Conservation (phyloP, 2,329 filamentous ascomycete species). For the Microsporum audouinii region DNA sequence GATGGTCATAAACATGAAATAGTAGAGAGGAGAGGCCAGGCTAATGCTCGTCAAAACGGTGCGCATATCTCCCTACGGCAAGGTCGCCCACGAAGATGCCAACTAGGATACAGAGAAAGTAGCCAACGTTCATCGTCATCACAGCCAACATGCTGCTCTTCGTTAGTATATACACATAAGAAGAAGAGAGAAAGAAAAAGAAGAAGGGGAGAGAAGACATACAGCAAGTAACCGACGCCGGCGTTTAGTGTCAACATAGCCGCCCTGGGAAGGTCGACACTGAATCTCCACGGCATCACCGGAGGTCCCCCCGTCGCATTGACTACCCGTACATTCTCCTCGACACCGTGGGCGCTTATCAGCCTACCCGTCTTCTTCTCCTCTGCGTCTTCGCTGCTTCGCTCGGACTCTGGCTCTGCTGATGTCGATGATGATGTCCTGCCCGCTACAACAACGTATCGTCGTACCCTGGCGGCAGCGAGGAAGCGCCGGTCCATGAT, state of each 20-base stretch:
- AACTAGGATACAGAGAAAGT: slow-evolving; percentile 67
- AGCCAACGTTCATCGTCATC: slow-evolving; percentile 81
- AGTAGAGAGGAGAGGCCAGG: neutral
- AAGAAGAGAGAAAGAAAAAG: neutral
- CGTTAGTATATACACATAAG: slow-evolving; percentile 11
- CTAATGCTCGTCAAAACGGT: slow-evolving; percentile 39
- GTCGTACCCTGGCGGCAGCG: slow-evolving; percentile 58
- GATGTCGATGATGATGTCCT: slow-evolving; percentile 33
- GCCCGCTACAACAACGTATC: slow-evolving; percentile 64
- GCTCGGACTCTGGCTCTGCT: slow-evolving; percentile 39
- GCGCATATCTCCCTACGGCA: slow-evolving; percentile 58
- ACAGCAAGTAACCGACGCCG: slow-evolving; percentile 80
- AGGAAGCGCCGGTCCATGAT: slow-evolving; percentile 53
- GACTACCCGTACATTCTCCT: slow-evolving; percentile 69
- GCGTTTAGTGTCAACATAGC: slow-evolving; percentile 57
- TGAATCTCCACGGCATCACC: slow-evolving; percentile 65
- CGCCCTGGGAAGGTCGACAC: slow-evolving; percentile 64
- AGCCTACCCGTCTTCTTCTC: slow-evolving; percentile 56
- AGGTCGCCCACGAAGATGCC: slow-evolving; percentile 80
- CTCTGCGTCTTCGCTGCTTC: slow-evolving; percentile 39
- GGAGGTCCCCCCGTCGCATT: slow-evolving; percentile 41
- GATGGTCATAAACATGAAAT: neutral
- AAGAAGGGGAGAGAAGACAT: slow-evolving; percentile 28
- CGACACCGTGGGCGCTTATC: slow-evolving; percentile 61
- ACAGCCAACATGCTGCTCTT: slow-evolving; percentile 69